These are phyloP conservation scores for Venturia aucupariae DNA, from an alignment of 2,329 filamentous ascomycete genomes.

Conservation along the genomic window DNA sequence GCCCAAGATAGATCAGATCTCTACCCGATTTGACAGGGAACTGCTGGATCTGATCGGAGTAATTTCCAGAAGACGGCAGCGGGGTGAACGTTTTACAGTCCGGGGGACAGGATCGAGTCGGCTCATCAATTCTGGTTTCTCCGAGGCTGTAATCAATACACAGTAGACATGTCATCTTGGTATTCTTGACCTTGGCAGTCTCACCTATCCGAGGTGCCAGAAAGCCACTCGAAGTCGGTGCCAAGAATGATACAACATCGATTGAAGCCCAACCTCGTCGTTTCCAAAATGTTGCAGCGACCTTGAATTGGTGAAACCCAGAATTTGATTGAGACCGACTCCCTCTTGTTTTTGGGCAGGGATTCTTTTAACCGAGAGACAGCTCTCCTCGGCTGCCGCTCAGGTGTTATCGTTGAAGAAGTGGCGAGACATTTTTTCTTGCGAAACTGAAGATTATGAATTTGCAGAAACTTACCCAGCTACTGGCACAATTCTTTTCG, in stretches of 20 bases:
- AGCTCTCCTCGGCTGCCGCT: not conserved
- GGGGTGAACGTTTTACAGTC: not conserved
- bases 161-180: not conserved
- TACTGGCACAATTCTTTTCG: constrained; percentile 74
- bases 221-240: too few species aligned
- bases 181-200: not conserved
- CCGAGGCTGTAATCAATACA: not conserved
- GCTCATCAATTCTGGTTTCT: not conserved
- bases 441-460: not conserved
- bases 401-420: too few species aligned
- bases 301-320: not conserved
- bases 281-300: not conserved
- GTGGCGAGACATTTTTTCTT: not conserved
- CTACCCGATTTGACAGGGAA: not conserved
- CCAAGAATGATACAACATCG: not conserved
- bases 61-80: not conserved
- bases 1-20: not conserved
- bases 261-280: not conserved
- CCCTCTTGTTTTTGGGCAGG: not conserved
- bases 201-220: not conserved
- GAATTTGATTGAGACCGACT: not conserved
- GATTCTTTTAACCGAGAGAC: not conserved
- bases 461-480: constrained; percentile 61
- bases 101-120: not conserved
- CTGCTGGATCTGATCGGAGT: not conserved